These are phyloP conservation scores for Albifimbria verrucaria DNA, from an alignment of 2,329 filamentous ascomycete species.

Conservation along the genomic window DNA sequence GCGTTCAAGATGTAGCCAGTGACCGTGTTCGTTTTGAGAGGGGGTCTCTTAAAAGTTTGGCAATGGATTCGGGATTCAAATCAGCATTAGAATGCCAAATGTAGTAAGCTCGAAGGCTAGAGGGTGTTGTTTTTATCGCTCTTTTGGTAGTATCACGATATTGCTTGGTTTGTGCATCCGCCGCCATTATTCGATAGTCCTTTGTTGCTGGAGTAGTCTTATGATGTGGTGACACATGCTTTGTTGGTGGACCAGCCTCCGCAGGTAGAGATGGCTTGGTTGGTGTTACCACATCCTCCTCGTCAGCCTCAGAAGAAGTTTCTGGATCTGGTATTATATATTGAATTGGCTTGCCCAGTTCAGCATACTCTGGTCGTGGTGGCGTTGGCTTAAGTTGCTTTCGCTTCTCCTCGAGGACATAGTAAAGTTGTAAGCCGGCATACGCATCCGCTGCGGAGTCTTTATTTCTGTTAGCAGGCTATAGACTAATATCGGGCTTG, in stretches of 20 bases:
- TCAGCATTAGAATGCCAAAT: constrained; percentile 57
- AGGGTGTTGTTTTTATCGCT: constrained; percentile 17
- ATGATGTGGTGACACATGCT: background rate
- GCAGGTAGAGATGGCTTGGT: no score
- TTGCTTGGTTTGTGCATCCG: constrained; percentile 33
- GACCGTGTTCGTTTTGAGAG: constrained; percentile 55
- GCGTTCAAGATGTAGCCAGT: constrained; percentile 56
- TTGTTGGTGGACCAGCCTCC: constrained; percentile 19
- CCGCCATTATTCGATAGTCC: constrained; percentile 41
- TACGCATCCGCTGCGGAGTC: constrained; percentile 84
- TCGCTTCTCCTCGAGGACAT: constrained; percentile 67
- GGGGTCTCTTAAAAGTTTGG: constrained; percentile 57
- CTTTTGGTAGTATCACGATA: constrained; percentile 30
- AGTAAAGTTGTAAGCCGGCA: constrained; percentile 69
- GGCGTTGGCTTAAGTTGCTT: constrained; percentile 65
- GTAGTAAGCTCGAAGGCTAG: constrained; percentile 55
- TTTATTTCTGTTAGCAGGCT: constrained; percentile 23
- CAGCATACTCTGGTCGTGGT: constrained; percentile 65
- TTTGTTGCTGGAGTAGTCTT: background rate
- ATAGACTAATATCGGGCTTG: constrained; percentile 4
- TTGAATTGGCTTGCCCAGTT: constrained; percentile 62
- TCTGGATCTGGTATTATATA: constrained; percentile 29
- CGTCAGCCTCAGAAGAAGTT: constrained; percentile 8
- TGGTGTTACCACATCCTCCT: constrained; percentile 30
- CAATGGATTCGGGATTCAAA: constrained; percentile 47